Evolutionary conservation across 169 alveolate genomes (phyloP).

Genomic region (Besnoitia besnoiti): DNA sequence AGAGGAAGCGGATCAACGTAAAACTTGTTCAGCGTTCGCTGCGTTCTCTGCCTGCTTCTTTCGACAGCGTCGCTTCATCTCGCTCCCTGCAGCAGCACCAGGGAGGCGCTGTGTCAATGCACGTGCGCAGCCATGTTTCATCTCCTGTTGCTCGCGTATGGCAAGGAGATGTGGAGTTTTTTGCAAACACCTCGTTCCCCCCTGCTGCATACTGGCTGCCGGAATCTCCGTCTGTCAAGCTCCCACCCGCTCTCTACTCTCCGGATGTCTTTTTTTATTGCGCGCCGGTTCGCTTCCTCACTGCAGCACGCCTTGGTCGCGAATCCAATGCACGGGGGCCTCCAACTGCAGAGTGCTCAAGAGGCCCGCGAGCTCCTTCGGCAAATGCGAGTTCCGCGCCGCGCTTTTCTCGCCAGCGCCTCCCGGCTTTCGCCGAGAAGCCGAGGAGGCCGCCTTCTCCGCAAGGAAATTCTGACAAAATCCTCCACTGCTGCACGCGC

Average conservation of each 20-base stretch:
- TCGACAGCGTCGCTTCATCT: no score
- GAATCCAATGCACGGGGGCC: background rate
- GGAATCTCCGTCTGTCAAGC: no score
- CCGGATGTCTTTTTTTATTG: background rate
- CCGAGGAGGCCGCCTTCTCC: background rate
- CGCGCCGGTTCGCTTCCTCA: background rate
- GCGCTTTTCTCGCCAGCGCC: background rate
- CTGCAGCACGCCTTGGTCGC: slow-evolving; percentile 35
- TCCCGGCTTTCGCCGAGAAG: background rate
- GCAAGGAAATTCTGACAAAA: background rate
- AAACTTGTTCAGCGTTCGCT: background rate
- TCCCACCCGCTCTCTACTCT: no score
- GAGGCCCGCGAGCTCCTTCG: slow-evolving; percentile 75
- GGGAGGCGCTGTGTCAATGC: no score
- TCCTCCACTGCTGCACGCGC: background rate
- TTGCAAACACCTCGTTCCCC: no score
- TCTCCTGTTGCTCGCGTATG: no score
- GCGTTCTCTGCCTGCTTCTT: background rate
- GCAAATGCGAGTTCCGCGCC: slow-evolving; percentile 56
- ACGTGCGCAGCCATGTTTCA: no score
- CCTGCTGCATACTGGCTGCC: no score
- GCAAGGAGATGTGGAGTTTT: no score
- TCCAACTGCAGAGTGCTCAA: slow-evolving; percentile 59
- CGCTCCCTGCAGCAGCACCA: no score
- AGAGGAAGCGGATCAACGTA: background rate